phyloP scores from a whole-genome alignment of 1,284 basidiomycete species.

The Taiwanofungus camphoratus region DNA sequence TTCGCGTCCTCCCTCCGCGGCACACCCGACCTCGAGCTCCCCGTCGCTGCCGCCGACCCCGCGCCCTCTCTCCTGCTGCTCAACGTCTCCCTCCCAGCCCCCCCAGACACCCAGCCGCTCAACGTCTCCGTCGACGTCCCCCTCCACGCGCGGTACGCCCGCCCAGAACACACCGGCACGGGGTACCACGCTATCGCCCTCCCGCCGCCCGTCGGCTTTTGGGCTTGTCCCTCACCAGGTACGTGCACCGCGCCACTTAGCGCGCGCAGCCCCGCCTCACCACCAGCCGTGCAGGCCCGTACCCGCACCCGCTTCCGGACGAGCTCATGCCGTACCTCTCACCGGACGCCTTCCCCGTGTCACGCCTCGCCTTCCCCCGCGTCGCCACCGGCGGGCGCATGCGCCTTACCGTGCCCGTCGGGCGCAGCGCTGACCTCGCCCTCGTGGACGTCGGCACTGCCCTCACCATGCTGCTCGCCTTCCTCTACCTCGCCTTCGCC shows the following conservation, averaged over 20 bases:
- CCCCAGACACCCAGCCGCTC: not conserved
- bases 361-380: constrained; percentile 5
- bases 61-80: constrained; percentile 35
- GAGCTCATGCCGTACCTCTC: constrained; percentile 17
- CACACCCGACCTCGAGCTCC: constrained; percentile 43
- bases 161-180: constrained; percentile 15
- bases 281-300: too few species aligned
- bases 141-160: constrained; percentile 46
- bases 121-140: constrained; percentile 37
- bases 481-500: constrained; percentile 31
- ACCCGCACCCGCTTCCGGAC: constrained; percentile 5
- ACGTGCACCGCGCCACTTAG: too few species aligned
- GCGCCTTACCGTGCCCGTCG: constrained; percentile 33
- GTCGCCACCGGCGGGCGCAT: not conserved
- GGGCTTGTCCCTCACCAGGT: constrained; percentile 28
- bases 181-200: constrained; percentile 25
- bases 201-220: constrained; percentile 34
- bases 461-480: constrained; percentile 33
- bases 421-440: constrained; percentile 30
- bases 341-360: constrained; percentile 11
- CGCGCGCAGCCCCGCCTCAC: too few species aligned
- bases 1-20: constrained; percentile 38
- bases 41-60: constrained; percentile 35
- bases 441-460: constrained; percentile 40
- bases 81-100: constrained; percentile 19